Evolutionary conservation across 2,329 filamentous ascomycete species (phyloP).

Genomic region (Hirsutella minnesotensis): DNA sequence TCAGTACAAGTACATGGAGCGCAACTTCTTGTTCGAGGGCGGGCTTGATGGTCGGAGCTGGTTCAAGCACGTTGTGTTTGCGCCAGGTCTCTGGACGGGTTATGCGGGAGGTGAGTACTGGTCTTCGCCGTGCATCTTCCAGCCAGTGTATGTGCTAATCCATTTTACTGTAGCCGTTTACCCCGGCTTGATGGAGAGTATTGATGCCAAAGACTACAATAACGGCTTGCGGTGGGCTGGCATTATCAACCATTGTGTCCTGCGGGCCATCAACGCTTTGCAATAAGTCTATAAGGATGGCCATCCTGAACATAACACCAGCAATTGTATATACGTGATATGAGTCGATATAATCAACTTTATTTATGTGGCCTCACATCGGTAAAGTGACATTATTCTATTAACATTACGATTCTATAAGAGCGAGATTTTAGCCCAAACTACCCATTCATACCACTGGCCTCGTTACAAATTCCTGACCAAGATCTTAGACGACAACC

Average conservation of each 20-base stretch:
- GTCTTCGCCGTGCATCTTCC: conserved; percentile 12
- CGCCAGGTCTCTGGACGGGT: conserved; percentile 82
- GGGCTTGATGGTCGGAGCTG: conserved; percentile 71
- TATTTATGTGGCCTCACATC: no score
- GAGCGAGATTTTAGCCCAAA: no score
- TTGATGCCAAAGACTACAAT: conserved; percentile 44
- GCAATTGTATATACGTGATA: background rate
- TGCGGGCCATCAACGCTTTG: conserved; percentile 30
- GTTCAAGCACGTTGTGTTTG: conserved; percentile 95
- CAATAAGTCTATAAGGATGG: background rate
- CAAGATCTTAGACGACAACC: no score
- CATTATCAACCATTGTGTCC: conserved; percentile 43
- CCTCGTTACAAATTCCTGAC: no score
- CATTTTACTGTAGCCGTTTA: conserved; percentile 36
- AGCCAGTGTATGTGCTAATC: conserved; percentile 5
- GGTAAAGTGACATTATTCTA: no score
- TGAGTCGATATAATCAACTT: background rate
- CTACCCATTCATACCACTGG: no score
- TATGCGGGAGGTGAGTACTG: conserved; percentile 71
- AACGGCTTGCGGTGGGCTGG: conserved; percentile 47
- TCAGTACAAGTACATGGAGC: conserved; percentile 76
- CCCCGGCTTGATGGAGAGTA: conserved; percentile 50
- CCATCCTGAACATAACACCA: background rate
- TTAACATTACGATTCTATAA: no score
- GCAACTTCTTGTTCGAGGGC: conserved; percentile 61